phyloP scores from a whole-genome alignment of 1,284 basidiomycete species.

The Malassezia dermatis region DNA sequence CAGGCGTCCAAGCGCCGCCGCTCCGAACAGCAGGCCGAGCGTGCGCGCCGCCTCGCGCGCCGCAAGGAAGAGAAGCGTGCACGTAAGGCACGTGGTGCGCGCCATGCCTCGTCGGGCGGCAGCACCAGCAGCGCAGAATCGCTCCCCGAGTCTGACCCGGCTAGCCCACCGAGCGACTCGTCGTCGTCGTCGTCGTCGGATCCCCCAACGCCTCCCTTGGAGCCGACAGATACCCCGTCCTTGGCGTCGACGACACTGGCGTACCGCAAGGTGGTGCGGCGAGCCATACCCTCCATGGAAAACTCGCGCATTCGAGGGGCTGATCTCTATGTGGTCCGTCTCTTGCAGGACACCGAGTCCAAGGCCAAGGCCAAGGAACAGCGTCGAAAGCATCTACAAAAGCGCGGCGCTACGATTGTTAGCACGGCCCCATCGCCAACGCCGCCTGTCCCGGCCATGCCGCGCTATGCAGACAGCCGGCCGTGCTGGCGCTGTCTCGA shows the following conservation, averaged over 20 bases:
- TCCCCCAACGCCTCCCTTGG: slow-evolving; percentile 1
- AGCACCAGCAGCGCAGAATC: slow-evolving; percentile 1
- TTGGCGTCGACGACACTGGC: slow-evolving; percentile 1
- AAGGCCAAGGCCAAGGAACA: slow-evolving; percentile 21
- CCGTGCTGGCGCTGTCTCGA: slow-evolving; percentile 23
- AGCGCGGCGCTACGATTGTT: not conserved
- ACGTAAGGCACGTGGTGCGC: slow-evolving; percentile 13
- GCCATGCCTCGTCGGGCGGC: slow-evolving; percentile 3
- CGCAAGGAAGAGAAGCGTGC: slow-evolving; percentile 17
- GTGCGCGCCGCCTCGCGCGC: slow-evolving; percentile 4
- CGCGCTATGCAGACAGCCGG: slow-evolving; percentile 19
- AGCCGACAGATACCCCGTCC: not conserved
- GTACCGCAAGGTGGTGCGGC: slow-evolving; percentile 3
- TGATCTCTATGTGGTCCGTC: slow-evolving; percentile 20
- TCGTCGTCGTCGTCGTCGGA: slow-evolving; percentile 2
- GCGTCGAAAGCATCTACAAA: slow-evolving; percentile 5
- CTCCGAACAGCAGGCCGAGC: slow-evolving; percentile 3
- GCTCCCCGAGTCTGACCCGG: not conserved
- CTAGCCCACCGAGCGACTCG: not conserved
- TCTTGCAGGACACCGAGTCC: slow-evolving; percentile 19
- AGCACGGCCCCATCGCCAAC: not conserved
- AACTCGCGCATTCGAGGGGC: slow-evolving; percentile 19
- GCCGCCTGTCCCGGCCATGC: not conserved
- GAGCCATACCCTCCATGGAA: not conserved
- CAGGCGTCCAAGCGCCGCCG: slow-evolving; percentile 4